Base-by-base conservation (phyloP, 768 basidiomycete genomes). In the Phlebiopsis gigantea region DNA sequence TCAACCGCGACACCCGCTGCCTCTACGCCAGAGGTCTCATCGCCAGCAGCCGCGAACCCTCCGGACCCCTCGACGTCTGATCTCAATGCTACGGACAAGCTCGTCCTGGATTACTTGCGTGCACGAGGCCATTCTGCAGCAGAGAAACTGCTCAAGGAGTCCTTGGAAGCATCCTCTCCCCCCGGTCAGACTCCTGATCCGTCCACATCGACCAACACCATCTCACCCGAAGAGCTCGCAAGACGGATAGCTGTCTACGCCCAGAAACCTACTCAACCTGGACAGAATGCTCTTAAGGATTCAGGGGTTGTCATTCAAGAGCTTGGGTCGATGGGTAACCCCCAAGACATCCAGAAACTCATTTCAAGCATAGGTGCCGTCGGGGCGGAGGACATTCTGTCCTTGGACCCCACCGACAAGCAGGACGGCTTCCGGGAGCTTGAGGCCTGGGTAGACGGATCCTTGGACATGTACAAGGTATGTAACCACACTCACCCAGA, bases 401-500 rank as follows among this genome's bases (percentile, higher is more conserved):
- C 85, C 14, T 73, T 84, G 9, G 90, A 93, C 66, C 91, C 91
- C 7, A 87, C 85, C 4, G 91, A 93, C 68, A 89, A 88, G 62
- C 86, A 90, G 43, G 88, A 90, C 64, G 92, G 92, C 2, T 93
- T 89, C 66, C 79, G 82, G 60, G 91, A 93, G 65, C 77, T 93
- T 29, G 90, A 93, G 68, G 79, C 84, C 6, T 93, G 91, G 91
- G 91, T 93, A 7, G 87, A 92, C 66, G 91, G 91, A 1, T 93
- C 91, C 14, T 71, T 93, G 59, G 92, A 93, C 66, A 93, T 93
- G 89, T 93, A 93, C 69, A 76, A 88, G 69, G 91, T 90, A 74
- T 63, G 82, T 73, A 7, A 41, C 28, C n/a, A 22, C 22, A 21
- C 21, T 31, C 17, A 28, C 17, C 34, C 12, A 52, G 47, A 34